These are phyloP conservation scores for Psilocybe sp. DNA, from an alignment of 768 basidiomycete species.

Conservation along the genomic window DNA sequence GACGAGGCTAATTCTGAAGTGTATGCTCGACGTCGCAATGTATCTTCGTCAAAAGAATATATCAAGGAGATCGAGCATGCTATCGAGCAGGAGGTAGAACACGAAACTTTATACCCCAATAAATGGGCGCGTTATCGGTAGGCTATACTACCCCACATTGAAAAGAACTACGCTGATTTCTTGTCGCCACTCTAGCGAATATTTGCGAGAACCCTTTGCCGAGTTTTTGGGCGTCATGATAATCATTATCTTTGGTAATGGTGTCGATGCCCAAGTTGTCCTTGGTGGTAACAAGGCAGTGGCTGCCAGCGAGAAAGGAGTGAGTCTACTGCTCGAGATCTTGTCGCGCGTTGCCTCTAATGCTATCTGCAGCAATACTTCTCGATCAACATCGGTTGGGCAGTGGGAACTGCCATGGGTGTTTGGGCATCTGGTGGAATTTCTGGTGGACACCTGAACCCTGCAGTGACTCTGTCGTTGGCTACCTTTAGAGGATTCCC, in stretches of 20 bases:
- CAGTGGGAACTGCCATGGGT: conserved; percentile 57
- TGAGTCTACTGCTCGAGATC: conserved; percentile 27
- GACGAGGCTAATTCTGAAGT: too few relatives aligned
- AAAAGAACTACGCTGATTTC: neutral
- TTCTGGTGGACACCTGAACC: conserved; percentile 77
- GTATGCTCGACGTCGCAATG: neutral
- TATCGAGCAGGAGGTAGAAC: conserved; percentile 20
- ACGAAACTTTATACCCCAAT: conserved; percentile 43
- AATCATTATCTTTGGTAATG: conserved; percentile 57
- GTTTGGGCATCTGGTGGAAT: conserved; percentile 66
- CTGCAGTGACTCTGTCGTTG: conserved; percentile 70
- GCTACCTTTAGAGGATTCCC: conserved; percentile 74
- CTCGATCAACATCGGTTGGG: conserved; percentile 56
- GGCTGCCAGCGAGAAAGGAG: conserved; percentile 50
- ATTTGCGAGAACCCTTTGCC: conserved; percentile 56
- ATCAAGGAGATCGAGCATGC: conserved; percentile 12
- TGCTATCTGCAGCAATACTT: conserved; percentile 35
- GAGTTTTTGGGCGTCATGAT: conserved; percentile 63
- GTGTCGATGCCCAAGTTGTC: conserved; percentile 55
- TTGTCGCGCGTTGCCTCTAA: neutral
- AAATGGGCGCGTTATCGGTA: conserved; percentile 57
- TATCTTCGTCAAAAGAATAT: conserved; percentile 6
- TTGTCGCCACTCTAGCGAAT: conserved; percentile 27
- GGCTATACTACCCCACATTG: conserved; percentile 6
- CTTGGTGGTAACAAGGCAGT: conserved; percentile 46